Percentiles rank a stretch among this genome's conserved stretches.
These are phyloP conservation scores for Pseudozyma sp. DNA, from an alignment of 1,284 basidiomycete species.

Conservation along the genomic window DNA sequence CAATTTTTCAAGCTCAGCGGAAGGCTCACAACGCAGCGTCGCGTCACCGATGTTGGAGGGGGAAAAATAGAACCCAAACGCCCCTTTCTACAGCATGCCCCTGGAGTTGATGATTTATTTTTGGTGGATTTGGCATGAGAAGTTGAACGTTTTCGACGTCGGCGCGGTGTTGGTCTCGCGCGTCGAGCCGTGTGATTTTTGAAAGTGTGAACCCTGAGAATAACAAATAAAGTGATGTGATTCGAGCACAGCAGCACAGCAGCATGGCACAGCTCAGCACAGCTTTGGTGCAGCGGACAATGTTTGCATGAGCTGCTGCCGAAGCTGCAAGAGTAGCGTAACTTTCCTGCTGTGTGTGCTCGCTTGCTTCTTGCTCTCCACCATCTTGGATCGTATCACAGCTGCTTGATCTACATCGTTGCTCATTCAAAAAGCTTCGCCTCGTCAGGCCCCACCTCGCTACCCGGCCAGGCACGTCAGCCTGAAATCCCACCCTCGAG, in stretches of 20 bases:
- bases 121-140: not conserved
- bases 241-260: slow-evolving; percentile 4
- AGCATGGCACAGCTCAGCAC: not conserved
- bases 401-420: too few species aligned
- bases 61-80: not conserved
- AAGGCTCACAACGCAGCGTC: not conserved
- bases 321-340: too few species aligned
- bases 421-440: too few species aligned
- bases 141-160: slow-evolving; percentile 3
- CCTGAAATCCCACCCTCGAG: not conserved
- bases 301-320: not conserved
- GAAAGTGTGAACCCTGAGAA: slow-evolving; percentile 8
- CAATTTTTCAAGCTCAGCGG: too few species aligned
- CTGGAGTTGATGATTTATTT: too few species aligned
- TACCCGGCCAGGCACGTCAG: not conserved
- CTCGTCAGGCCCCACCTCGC: too few species aligned
- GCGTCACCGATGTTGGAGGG: not conserved
- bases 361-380: slow-evolving; percentile 1
- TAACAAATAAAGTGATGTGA: too few species aligned
- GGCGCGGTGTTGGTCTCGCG: slow-evolving; percentile 11
- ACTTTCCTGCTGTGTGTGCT: not conserved
- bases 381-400: slow-evolving; percentile 1
- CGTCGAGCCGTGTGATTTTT: not conserved
- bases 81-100: not conserved
- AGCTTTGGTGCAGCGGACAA: not conserved